These are phyloP conservation scores for Metroxylon sagu DNA, from an alignment of 176 grass and related monocot species.

Conservation along the genomic window DNA sequence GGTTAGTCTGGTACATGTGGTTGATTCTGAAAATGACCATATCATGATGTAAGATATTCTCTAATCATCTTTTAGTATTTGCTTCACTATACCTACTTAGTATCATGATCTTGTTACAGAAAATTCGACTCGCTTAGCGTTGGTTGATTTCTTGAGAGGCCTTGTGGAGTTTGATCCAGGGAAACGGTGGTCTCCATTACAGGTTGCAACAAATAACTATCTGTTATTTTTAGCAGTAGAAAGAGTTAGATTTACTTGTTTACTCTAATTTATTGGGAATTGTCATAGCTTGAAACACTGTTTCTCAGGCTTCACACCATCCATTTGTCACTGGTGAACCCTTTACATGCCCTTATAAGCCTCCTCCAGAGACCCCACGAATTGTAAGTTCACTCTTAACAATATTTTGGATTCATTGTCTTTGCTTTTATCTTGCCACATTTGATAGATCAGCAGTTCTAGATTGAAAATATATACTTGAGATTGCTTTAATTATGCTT, in stretches of 20 bases:
- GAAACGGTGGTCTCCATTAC: conserved; percentile 90
- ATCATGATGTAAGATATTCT: too few species aligned
- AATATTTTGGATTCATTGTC: too few species aligned
- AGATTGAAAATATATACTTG: too few species aligned
- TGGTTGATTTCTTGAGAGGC: conserved; percentile 98
- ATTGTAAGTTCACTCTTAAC: conserved; percentile 58
- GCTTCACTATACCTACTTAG: too few species aligned
- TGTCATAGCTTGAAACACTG: conserved; percentile 17
- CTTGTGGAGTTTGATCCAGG: conserved; percentile 94
- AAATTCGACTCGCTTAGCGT: conserved; percentile 58
- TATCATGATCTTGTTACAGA: conserved; percentile 34
- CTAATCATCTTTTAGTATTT: too few species aligned
- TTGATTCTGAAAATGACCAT: conserved; percentile 1
- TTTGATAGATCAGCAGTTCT: too few species aligned
- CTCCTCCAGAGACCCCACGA: conserved; percentile 59
- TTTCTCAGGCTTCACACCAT: conserved; percentile 79
- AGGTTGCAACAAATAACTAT: conserved; percentile 35
- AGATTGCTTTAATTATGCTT: too few species aligned
- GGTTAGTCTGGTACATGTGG: conserved; percentile 38
- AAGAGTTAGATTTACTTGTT: not conserved
- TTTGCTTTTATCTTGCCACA: too few species aligned
- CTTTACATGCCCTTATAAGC: conserved; percentile 68
- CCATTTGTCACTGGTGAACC: conserved; percentile 95
- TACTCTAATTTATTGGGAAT: too few species aligned
- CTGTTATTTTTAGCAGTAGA: conserved; percentile 1